Evolutionary conservation across 495 filamentous ascomycete genomes (phyloP).

Genomic region (Aspergillus olivimuriae): DNA sequence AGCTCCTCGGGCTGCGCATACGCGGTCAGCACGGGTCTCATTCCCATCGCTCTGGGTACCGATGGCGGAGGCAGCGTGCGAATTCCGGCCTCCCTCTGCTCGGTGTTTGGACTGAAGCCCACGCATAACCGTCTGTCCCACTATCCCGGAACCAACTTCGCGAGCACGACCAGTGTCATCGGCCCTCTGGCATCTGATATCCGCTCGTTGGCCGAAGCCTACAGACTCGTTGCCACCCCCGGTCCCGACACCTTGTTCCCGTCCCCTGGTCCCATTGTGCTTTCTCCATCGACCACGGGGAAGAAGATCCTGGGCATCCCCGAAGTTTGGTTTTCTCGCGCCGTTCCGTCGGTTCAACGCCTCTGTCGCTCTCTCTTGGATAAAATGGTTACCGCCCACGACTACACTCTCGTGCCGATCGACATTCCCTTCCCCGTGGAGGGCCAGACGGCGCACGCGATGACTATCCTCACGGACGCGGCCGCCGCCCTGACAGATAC

Average conservation of each 20-base stretch:
- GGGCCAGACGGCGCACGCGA: conserved; percentile 65
- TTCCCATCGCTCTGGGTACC: conserved; percentile 73
- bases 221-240: conserved; percentile 63
- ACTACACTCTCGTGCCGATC: conserved; percentile 67
- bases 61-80: conserved; percentile 83
- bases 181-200: conserved; percentile 76
- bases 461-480: conserved; percentile 69
- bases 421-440: conserved; percentile 64
- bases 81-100: conserved; percentile 73
- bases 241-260: conserved; percentile 40
- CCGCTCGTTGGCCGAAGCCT: conserved; percentile 72
- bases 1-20: conserved; percentile 80
- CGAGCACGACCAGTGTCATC: conserved; percentile 54
- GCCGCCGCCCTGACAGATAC: conserved; percentile 33
- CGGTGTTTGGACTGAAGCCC: conserved; percentile 80
- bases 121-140: conserved; percentile 66
- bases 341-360: conserved; percentile 52
- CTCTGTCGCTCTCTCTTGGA: conserved; percentile 28
- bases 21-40: conserved; percentile 61
- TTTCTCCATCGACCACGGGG: conserved; percentile 8
- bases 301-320: conserved; percentile 60
- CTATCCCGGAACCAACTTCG: conserved; percentile 51
- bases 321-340: conserved; percentile 62
- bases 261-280: conserved; percentile 5
- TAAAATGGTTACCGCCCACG: conserved; percentile 36